These are phyloP conservation scores for Hemisphaericaspora xylanilytica DNA, from an alignment of 1,139 yeast species.

Conservation along the genomic window DNA sequence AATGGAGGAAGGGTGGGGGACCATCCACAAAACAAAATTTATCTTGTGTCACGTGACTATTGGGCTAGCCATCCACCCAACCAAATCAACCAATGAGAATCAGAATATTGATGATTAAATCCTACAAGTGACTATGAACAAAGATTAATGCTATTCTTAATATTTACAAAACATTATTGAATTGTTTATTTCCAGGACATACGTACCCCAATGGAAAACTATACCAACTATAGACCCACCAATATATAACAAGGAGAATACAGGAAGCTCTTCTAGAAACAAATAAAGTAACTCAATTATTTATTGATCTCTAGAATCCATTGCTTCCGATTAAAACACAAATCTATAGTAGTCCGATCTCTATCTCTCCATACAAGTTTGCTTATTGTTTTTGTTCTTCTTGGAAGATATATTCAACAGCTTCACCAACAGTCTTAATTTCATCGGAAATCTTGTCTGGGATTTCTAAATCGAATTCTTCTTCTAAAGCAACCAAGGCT, in stretches of 20 bases:
- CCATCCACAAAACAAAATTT: too few relatives aligned
- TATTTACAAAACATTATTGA: neutral
- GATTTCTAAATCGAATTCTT: conserved; percentile 68
- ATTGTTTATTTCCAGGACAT: neutral
- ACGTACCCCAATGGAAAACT: neutral
- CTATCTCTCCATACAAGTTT: neutral
- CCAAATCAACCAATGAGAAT: conserved; percentile 1
- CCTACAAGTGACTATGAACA: neutral
- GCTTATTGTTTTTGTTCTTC: conserved; percentile 46
- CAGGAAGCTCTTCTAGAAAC: neutral
- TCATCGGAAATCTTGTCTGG: conserved; percentile 69
- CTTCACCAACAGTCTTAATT: conserved; percentile 67
- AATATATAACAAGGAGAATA: neutral
- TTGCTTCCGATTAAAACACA: neutral
- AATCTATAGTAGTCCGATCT: neutral
- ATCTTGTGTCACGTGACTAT: neutral
- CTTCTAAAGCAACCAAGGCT: conserved; percentile 70
- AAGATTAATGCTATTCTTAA: neutral
- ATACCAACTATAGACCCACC: neutral
- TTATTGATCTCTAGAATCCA: neutral
- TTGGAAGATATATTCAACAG: conserved; percentile 56
- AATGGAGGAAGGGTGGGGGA: too few relatives aligned
- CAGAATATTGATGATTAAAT: neutral
- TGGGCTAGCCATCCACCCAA: too few relatives aligned
- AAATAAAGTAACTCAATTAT: neutral